phyloP scores from a whole-genome alignment of 805 yeast genomes.

The Saturnispora sekii region DNA sequence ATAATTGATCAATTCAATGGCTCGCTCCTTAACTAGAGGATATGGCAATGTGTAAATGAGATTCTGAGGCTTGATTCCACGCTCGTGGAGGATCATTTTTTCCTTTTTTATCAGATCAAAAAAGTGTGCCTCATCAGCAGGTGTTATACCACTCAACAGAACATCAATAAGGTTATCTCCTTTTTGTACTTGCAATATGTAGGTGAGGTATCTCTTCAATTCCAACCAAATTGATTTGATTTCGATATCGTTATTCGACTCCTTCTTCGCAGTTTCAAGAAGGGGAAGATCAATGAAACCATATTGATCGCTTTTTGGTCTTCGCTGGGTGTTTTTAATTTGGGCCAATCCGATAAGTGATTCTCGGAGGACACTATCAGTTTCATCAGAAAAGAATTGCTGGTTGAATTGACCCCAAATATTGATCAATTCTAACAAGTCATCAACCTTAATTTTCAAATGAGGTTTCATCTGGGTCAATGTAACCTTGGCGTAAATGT shows the following conservation, averaged over 20 bases:
- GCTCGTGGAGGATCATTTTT: slow-evolving; percentile 21
- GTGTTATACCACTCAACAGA: slow-evolving; percentile 54
- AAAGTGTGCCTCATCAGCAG: slow-evolving; percentile 61
- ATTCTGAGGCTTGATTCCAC: slow-evolving; percentile 10
- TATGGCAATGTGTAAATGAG: slow-evolving; percentile 34
- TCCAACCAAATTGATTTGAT: slow-evolving; percentile 46
- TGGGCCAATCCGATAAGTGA: slow-evolving; percentile 6
- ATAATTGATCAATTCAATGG: slow-evolving; percentile 66
- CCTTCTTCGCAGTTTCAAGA: slow-evolving; percentile 5
- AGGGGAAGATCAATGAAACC: slow-evolving; percentile 9
- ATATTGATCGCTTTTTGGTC: slow-evolving; percentile 11
- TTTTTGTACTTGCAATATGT: slow-evolving; percentile 77
- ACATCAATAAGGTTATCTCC: slow-evolving; percentile 47
- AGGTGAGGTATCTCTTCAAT: slow-evolving; percentile 73
- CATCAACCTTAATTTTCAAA: slow-evolving; percentile 35
- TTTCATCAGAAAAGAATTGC: slow-evolving; percentile 9
- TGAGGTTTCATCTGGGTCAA: slow-evolving; percentile 54
- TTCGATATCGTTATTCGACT: slow-evolving; percentile 1
- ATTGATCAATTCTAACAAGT: slow-evolving; percentile 35
- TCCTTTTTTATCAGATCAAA: slow-evolving; percentile 44
- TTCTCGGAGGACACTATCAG: neutral
- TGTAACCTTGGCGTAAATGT: slow-evolving; percentile 39
- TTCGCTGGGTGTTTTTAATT: slow-evolving; percentile 30
- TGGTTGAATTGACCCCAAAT: slow-evolving; percentile 35
- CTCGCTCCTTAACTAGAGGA: slow-evolving; percentile 66